These are phyloP conservation scores for Letharia lupina DNA, from an alignment of 495 filamentous ascomycete genomes.

Conservation along the genomic window DNA sequence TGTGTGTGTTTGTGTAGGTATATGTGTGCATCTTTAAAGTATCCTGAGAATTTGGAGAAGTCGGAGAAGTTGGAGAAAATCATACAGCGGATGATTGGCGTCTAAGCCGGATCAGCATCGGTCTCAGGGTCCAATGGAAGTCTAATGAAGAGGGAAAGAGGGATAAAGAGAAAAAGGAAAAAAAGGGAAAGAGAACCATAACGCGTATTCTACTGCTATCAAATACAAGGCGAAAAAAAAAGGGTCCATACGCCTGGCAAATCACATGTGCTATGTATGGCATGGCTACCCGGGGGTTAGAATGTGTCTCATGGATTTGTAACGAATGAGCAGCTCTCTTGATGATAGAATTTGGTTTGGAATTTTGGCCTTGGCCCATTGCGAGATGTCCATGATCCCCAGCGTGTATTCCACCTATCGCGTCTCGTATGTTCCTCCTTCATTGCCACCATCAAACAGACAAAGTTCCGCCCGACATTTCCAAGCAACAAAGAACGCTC, in stretches of 20 bases:
- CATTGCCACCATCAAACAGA: background rate
- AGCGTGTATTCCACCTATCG: conserved; percentile 6
- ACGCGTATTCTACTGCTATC: too few relatives aligned
- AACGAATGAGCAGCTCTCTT: background rate
- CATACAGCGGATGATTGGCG: background rate
- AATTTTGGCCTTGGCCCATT: background rate
- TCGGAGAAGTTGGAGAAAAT: background rate
- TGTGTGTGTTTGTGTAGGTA: too few relatives aligned
- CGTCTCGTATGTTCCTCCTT: background rate
- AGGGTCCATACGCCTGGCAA: too few relatives aligned
- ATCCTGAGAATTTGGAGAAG: too few relatives aligned
- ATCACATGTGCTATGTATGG: background rate
- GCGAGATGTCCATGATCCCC: background rate
- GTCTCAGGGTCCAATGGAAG: too few relatives aligned
- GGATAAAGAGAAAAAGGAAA: too few relatives aligned
- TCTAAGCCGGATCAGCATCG: background rate
- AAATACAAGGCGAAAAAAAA: too few relatives aligned
- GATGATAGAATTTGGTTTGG: background rate
- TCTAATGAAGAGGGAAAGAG: too few relatives aligned
- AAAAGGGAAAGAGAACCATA: too few relatives aligned
- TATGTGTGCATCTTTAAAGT: too few relatives aligned
- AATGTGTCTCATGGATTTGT: background rate
- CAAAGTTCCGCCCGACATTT: background rate
- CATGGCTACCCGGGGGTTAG: background rate
- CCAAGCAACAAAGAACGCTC: background rate